Evolutionary conservation across 176 grass and related monocot species (phyloP).

Genomic region (Oryza punctata): DNA sequence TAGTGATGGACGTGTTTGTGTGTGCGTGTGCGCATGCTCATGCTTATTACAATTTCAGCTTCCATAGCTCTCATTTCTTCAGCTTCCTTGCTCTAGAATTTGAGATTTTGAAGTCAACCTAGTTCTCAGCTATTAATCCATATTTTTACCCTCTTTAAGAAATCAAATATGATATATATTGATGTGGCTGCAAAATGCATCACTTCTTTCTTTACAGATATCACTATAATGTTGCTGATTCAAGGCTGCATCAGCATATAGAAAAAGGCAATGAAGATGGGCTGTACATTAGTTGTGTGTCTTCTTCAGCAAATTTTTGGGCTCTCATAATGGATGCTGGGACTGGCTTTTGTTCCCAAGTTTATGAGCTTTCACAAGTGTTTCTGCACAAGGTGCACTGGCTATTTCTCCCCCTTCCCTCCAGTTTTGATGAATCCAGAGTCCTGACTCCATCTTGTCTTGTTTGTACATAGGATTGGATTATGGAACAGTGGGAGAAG

Average conservation of each 20-base stretch:
- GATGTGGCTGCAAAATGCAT: conserved; percentile 16
- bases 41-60: conserved; percentile 2
- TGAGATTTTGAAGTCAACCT: conserved; percentile 25
- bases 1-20: conserved; percentile 3
- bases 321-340: conserved; percentile 92
- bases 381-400: conserved; percentile 77
- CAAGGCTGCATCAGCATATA: conserved; percentile 82
- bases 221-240: conserved; percentile 91
- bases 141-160: background rate
- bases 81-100: background rate
- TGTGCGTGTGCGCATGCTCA: background rate
- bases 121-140: background rate
- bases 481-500: conserved; percentile 94
- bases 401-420: background rate
- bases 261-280: conserved; percentile 91
- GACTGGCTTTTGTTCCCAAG: conserved; percentile 71
- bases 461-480: conserved; percentile 69
- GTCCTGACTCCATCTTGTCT: conserved; percentile 14
- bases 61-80: background rate
- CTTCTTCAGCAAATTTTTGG: conserved; percentile 78
- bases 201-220: conserved; percentile 56
- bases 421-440: background rate
- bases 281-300: conserved; percentile 77
- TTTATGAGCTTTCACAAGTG: conserved; percentile 74
- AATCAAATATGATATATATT: conserved; percentile 16